phyloP scores from a whole-genome alignment of 2,329 filamentous ascomycete genomes.

The Colletotrichum chlorophyti region DNA sequence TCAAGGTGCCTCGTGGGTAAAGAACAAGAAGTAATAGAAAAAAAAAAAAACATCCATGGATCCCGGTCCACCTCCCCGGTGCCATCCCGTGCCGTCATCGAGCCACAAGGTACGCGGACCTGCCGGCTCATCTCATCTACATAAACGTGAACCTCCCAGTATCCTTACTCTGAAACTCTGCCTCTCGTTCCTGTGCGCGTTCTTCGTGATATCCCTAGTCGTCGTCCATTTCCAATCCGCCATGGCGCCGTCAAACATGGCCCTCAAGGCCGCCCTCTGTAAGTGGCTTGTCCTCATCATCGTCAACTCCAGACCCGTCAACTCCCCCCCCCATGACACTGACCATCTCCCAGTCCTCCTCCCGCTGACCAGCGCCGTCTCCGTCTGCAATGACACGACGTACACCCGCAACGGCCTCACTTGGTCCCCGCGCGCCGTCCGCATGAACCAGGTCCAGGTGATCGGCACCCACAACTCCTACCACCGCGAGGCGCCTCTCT shows the following conservation, averaged over 20 bases:
- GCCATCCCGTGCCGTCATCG: conserved; percentile 2
- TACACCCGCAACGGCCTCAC: conserved; percentile 39
- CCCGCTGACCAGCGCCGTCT: conserved; percentile 4
- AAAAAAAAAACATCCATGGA: no score
- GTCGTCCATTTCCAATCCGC: neutral
- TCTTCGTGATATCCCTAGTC: neutral
- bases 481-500: conserved; percentile 50
- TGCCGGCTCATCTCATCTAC: neutral
- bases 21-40: no score
- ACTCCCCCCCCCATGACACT: no score
- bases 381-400: neutral
- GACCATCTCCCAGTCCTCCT: conserved; percentile 14
- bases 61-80: no score
- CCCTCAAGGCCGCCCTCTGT: conserved; percentile 21
- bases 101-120: neutral
- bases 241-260: conserved; percentile 10
- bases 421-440: conserved; percentile 41
- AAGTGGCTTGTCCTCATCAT: neutral
- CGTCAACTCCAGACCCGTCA: neutral
- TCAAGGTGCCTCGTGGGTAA: no score
- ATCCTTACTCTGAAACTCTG: neutral
- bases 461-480: conserved; percentile 60
- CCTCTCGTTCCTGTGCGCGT: neutral
- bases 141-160: neutral
- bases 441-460: conserved; percentile 59